These are phyloP conservation scores for Pholiota microspora DNA, from an alignment of 768 basidiomycete species.

Conservation along the genomic window DNA sequence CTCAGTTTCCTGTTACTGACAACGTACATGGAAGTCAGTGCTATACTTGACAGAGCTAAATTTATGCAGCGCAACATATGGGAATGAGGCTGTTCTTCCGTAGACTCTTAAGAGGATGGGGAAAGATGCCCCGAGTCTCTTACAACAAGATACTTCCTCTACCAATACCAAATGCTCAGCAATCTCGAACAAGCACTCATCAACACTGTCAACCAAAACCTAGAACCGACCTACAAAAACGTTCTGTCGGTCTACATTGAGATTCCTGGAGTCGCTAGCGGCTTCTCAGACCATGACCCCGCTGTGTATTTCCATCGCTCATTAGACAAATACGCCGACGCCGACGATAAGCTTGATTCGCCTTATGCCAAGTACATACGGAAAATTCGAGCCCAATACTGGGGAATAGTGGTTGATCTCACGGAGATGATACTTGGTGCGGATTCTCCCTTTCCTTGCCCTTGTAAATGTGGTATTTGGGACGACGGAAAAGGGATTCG, in stretches of 20 bases:
- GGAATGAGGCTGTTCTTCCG: background rate
- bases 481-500: background rate
- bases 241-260: background rate
- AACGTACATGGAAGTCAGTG: background rate
- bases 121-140: too few species aligned
- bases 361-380: slow-evolving; percentile 3
- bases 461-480: slow-evolving; percentile 3
- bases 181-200: slow-evolving; percentile 3
- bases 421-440: background rate
- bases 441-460: background rate
- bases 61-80: background rate
- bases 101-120: too few species aligned
- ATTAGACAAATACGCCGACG: slow-evolving; percentile 4
- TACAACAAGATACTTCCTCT: too few species aligned
- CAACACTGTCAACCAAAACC: background rate
- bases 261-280: slow-evolving; percentile 2
- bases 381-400: slow-evolving; percentile 1
- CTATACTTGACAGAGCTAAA: background rate
- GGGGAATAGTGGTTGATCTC: slow-evolving; percentile 3
- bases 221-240: slow-evolving; percentile 1
- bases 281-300: slow-evolving; percentile 3
- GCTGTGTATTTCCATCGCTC: slow-evolving; percentile 6
- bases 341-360: background rate
- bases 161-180: slow-evolving; percentile 1
- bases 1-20: background rate